Evolutionary conservation across 108 stramenopile genomes (phyloP).

Genomic region (Skeletonema costatum): DNA sequence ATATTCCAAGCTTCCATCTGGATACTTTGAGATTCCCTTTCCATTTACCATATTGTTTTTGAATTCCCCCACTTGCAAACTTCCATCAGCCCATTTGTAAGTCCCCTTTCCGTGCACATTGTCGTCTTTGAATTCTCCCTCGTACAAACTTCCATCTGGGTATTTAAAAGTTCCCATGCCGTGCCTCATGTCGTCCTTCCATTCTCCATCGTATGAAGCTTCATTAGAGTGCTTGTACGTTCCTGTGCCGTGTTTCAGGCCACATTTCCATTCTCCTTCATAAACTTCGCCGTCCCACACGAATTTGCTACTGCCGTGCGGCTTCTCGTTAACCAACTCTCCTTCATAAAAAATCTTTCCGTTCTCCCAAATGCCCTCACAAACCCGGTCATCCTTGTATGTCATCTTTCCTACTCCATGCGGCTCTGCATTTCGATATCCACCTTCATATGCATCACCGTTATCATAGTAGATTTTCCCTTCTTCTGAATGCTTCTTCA

Average conservation of each 20-base stretch:
- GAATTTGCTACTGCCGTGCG: conserved; percentile 8
- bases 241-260: not conserved
- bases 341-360: conserved; percentile 45
- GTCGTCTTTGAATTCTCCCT: conserved; percentile 26
- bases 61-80: conserved; percentile 46
- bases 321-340: conserved; percentile 20
- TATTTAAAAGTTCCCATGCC: no score
- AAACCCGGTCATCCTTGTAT: conserved; percentile 51
- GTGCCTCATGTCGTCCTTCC: no score
- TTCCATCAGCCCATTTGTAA: conserved; percentile 28
- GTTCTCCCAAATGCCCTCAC: conserved; percentile 50
- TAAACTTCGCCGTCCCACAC: not conserved
- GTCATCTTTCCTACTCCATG: conserved; percentile 66
- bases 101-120: conserved; percentile 25
- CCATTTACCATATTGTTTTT: conserved; percentile 46
- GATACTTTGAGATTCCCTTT: not conserved
- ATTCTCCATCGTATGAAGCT: not conserved
- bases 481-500: not conserved
- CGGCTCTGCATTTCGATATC: conserved; percentile 63
- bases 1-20: no score
- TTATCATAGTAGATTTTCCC: not conserved
- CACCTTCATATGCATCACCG: conserved; percentile 63
- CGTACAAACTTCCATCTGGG: not conserved
- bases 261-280: not conserved
- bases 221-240: not conserved